phyloP scores from a whole-genome alignment of 2,329 filamentous ascomycete species.

The Fusarium floridanum region DNA sequence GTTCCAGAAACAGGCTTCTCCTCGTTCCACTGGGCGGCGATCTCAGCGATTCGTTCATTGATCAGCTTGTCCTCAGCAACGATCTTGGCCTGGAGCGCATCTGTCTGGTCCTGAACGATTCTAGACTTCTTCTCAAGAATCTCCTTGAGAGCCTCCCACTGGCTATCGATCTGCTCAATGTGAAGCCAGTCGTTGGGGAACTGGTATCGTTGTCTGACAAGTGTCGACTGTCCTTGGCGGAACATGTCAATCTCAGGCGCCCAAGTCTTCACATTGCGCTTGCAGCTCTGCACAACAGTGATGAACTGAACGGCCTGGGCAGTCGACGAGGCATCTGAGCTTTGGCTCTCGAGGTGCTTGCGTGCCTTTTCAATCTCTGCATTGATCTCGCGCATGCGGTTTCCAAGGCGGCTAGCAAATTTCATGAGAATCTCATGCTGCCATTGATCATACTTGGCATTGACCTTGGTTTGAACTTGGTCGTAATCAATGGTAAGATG shows the following conservation, averaged over 20 bases:
- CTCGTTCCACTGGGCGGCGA: conserved; percentile 90
- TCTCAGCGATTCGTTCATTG: conserved; percentile 86
- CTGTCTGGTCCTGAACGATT: conserved; percentile 95
- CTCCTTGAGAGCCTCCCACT: conserved; percentile 95
- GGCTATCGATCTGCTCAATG: conserved; percentile 95
- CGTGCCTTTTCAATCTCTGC: conserved; percentile 92
- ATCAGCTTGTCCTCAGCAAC: conserved; percentile 93
- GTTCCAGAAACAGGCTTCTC: conserved; percentile 97
- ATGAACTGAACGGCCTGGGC: conserved; percentile 98
- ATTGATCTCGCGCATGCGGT: conserved; percentile 91
- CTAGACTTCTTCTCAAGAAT: conserved; percentile 92
- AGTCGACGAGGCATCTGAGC: conserved; percentile 92
- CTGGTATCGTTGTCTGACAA: conserved; percentile 92
- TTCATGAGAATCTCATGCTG: conserved; percentile 96
- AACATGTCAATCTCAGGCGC: conserved; percentile 96
- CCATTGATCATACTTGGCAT: conserved; percentile 99
- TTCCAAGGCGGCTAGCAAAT: conserved; percentile 89
- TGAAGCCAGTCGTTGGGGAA: conserved; percentile 95
- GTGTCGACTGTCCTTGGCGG: conserved; percentile 92
- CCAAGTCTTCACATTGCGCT: conserved; percentile 93
- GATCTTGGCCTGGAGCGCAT: conserved; percentile 95
- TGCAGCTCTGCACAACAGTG: conserved; percentile 96
- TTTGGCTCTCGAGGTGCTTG: conserved; percentile 90
- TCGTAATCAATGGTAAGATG: conserved; percentile 97
- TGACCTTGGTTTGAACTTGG: conserved; percentile 98